phyloP scores from a whole-genome alignment of 441 rosid species.

The Melastoma candidum region DNA sequence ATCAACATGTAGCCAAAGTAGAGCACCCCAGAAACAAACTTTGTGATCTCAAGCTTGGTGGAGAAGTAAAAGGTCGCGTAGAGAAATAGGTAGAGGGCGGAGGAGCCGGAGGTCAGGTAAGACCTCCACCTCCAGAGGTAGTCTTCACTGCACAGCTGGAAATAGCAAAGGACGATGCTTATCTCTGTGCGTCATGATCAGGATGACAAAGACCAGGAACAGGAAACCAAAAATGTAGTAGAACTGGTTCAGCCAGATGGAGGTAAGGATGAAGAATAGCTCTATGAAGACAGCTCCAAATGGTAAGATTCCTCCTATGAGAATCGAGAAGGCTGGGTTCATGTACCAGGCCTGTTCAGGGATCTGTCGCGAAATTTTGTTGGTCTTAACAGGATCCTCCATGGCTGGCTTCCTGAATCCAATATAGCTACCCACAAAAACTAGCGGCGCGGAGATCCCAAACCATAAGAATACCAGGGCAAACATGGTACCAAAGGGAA shows the following conservation, averaged over 20 bases:
- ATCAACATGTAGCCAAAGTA: conserved; percentile 8
- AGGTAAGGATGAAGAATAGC: too few species aligned
- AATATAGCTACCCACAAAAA: conserved; percentile 1
- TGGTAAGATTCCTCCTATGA: conserved; percentile 13
- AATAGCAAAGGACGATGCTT: background rate
- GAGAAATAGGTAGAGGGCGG: too few species aligned
- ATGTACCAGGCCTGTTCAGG: conserved; percentile 16
- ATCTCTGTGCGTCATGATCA: conserved; percentile 14
- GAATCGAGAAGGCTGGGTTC: conserved; percentile 13
- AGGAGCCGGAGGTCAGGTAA: too few species aligned
- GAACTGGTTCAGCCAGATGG: conserved; percentile 11
- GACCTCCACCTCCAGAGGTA: too few species aligned
- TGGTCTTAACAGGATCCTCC: conserved; percentile 13
- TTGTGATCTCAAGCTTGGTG: conserved; percentile 10
- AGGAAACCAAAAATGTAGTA: conserved; percentile 17
- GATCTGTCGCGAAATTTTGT: conserved; percentile 11
- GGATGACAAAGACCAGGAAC: conserved; percentile 17
- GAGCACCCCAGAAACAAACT: conserved; percentile 1
- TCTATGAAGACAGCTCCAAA: too few species aligned
- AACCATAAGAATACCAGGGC: conserved; percentile 16
- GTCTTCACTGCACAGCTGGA: too few species aligned
- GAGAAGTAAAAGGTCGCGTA: conserved; percentile 9
- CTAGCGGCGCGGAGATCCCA: conserved; percentile 10
- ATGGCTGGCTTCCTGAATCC: conserved; percentile 13
- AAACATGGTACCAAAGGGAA: conserved; percentile 18